A percentile compares a stretch with the other conserved stretches of the same genome.
Evolutionary conservation across 306 rosid genomes (phyloP).

Genomic region (Betula pendula): DNA sequence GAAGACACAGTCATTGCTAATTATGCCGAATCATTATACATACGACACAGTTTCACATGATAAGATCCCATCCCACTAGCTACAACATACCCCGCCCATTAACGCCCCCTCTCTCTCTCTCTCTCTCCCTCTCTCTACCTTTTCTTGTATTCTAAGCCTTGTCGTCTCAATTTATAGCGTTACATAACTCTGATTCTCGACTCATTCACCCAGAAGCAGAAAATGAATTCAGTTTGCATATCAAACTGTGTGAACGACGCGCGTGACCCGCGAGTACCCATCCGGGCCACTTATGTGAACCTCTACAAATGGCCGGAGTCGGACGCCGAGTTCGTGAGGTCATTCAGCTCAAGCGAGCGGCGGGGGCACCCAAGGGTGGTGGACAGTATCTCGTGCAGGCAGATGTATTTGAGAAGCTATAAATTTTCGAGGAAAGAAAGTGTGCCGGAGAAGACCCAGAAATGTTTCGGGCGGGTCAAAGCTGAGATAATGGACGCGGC

Average conservation of each 20-base stretch:
- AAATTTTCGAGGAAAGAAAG: slow-evolving; percentile 73
- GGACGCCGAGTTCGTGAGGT: slow-evolving; percentile 72
- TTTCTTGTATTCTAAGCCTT: slow-evolving; percentile 58
- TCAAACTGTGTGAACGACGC: slow-evolving; percentile 68
- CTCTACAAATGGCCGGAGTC: slow-evolving; percentile 91
- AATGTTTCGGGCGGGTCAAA: slow-evolving; percentile 66
- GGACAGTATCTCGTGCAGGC: slow-evolving; percentile 88
- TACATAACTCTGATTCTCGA: neutral
- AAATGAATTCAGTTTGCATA: slow-evolving; percentile 72
- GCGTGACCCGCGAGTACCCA: slow-evolving; percentile 64
- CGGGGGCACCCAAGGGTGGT: slow-evolving; percentile 62
- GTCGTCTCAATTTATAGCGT: slow-evolving; percentile 16
- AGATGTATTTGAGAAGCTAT: slow-evolving; percentile 81
- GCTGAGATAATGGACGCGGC: slow-evolving; percentile 43
- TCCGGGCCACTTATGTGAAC: slow-evolving; percentile 70
- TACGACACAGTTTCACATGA: slow-evolving; percentile 29
- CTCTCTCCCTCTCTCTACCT: slow-evolving; percentile 29
- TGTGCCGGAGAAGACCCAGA: slow-evolving; percentile 65
- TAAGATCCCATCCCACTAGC: slow-evolving; percentile 33
- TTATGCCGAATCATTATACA: slow-evolving; percentile 43
- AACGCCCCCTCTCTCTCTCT: neutral
- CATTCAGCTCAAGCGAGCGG: slow-evolving; percentile 45
- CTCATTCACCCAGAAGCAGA: neutral
- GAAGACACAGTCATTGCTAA: slow-evolving; percentile 49
- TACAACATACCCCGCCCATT: slow-evolving; percentile 18